phyloP scores from a whole-genome alignment of 805 yeast species.

The Wickerhamiella australiensis region DNA sequence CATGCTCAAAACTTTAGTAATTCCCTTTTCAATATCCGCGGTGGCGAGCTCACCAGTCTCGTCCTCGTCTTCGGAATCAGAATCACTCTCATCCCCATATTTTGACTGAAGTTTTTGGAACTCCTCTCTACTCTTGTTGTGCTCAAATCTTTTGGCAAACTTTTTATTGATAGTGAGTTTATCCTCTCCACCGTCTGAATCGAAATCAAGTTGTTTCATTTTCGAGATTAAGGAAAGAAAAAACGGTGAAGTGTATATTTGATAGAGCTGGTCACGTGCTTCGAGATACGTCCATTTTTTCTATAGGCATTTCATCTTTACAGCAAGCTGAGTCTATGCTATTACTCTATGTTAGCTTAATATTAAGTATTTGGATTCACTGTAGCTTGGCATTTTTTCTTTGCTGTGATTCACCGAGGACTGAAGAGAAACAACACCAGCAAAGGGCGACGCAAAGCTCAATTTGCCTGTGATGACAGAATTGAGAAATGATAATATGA shows the following conservation, averaged over 20 bases:
- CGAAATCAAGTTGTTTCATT: slow-evolving; percentile 6
- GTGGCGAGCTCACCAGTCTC: slow-evolving; percentile 83
- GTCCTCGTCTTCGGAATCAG: slow-evolving; percentile 63
- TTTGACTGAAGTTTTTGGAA: slow-evolving; percentile 22
- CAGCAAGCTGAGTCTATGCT: no score
- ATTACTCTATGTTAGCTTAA: not conserved
- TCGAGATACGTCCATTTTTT: not conserved
- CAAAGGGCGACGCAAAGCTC: no score
- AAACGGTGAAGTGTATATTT: not conserved
- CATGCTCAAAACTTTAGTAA: slow-evolving; percentile 57
- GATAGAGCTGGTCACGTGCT: not conserved
- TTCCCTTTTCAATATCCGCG: slow-evolving; percentile 70
- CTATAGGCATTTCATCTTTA: not conserved
- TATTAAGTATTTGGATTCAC: not conserved
- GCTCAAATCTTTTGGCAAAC: slow-evolving; percentile 23
- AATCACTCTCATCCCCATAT: slow-evolving; percentile 29
- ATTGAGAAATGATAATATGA: not conserved
- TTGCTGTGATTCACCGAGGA: no score
- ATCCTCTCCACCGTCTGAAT: slow-evolving; percentile 1
- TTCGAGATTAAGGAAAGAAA: not conserved
- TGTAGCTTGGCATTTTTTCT: no score
- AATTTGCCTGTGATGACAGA: no score
- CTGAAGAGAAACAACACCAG: no score
- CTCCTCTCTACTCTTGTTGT: slow-evolving; percentile 28
- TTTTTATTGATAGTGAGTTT: slow-evolving; percentile 14